Conservation (phyloP, 768 basidiomycete genomes). For the Cubamyces lactineus region DNA sequence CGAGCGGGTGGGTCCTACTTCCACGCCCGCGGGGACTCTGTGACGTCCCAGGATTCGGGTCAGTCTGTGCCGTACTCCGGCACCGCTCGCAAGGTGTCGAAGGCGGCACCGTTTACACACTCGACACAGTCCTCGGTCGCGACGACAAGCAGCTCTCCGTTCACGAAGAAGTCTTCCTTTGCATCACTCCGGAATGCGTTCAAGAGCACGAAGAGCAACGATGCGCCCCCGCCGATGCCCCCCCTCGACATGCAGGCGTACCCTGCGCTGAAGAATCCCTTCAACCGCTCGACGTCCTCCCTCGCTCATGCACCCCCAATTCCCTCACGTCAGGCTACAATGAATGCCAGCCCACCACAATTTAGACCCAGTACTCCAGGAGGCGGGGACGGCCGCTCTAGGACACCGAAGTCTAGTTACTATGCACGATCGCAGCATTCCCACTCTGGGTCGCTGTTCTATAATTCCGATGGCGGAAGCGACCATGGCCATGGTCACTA, state of each 20-base stretch:
- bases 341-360: slow-evolving; percentile 53
- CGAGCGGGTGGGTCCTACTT: slow-evolving; percentile 65
- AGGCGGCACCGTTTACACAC: slow-evolving; percentile 61
- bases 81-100: slow-evolving; percentile 39
- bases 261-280: slow-evolving; percentile 77
- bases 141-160: slow-evolving; percentile 49
- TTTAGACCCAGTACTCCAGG: slow-evolving; percentile 65
- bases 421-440: slow-evolving; percentile 77
- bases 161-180: slow-evolving; percentile 82
- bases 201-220: slow-evolving; percentile 64
- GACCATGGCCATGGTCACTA: slow-evolving; percentile 55
- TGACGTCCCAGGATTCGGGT: slow-evolving; percentile 75
- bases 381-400: slow-evolving; percentile 47
- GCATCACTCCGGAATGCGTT: slow-evolving; percentile 88
- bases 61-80: slow-evolving; percentile 50
- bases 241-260: slow-evolving; percentile 67
- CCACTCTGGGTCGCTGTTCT: slow-evolving; percentile 73
- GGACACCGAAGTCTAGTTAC: slow-evolving; percentile 52
- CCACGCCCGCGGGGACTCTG: slow-evolving; percentile 78
- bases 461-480: slow-evolving; percentile 71
- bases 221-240: slow-evolving; percentile 75
- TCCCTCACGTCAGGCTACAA: slow-evolving; percentile 43
- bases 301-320: slow-evolving; percentile 52
- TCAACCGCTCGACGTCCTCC: slow-evolving; percentile 81
- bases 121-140: slow-evolving; percentile 73